phyloP scores from a whole-genome alignment of 768 basidiomycete species.

The Mycena filopes region DNA sequence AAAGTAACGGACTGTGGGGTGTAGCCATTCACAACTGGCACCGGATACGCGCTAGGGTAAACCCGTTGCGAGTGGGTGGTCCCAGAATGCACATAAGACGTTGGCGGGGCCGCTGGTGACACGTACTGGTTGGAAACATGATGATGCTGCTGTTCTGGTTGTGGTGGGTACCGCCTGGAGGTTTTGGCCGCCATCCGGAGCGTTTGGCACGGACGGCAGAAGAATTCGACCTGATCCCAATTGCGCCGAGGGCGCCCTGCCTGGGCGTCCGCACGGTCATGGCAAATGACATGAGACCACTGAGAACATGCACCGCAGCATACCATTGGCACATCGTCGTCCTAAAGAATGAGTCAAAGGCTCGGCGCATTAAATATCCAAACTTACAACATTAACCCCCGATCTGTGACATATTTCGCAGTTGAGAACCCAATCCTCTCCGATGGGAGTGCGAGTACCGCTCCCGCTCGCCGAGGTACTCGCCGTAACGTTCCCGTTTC shows the following conservation, averaged over 20 bases:
- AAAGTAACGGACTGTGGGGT: background rate
- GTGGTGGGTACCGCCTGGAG: slow-evolving; percentile 8
- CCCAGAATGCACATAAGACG: slow-evolving; percentile 16
- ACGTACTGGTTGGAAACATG: background rate
- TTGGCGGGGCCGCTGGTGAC: background rate
- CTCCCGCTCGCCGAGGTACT: slow-evolving; percentile 50
- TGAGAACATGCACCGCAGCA: slow-evolving; percentile 84
- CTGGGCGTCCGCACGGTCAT: slow-evolving; percentile 74
- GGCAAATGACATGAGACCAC: slow-evolving; percentile 93
- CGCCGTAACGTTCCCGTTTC: slow-evolving; percentile 38
- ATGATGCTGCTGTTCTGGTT: background rate
- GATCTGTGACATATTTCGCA: slow-evolving; percentile 85
- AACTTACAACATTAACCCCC: slow-evolving; percentile 78
- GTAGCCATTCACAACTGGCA: slow-evolving; percentile 21
- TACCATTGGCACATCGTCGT: slow-evolving; percentile 82
- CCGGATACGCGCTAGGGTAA: slow-evolving; percentile 11
- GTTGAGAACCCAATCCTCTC: slow-evolving; percentile 85
- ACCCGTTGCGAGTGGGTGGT: slow-evolving; percentile 2
- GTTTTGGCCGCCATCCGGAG: slow-evolving; percentile 22
- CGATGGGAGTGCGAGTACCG: slow-evolving; percentile 63
- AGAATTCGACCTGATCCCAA: slow-evolving; percentile 89
- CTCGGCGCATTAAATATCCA: background rate
- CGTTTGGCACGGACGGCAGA: slow-evolving; percentile 69
- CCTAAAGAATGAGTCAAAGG: slow-evolving; percentile 54
- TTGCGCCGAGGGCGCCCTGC: slow-evolving; percentile 76